Evolutionary conservation across 1,284 basidiomycete genomes (phyloP).

Genomic region (Cutaneotrichosporon cyanovorans): DNA sequence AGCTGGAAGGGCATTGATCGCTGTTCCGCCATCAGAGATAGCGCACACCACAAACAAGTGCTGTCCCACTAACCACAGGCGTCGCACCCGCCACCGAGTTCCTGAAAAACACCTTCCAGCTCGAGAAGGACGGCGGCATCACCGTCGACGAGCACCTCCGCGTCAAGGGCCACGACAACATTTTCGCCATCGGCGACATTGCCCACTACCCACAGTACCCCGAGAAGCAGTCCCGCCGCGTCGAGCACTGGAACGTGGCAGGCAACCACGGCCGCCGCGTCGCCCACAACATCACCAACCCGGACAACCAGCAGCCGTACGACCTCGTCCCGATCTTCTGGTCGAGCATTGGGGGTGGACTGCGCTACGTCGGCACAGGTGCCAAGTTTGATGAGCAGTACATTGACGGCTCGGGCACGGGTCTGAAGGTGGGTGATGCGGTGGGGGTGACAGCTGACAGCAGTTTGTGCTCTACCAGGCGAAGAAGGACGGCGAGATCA

Average conservation of each 20-base stretch:
- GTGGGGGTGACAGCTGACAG: not conserved
- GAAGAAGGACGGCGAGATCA: slow-evolving; percentile 66
- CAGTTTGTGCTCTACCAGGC: slow-evolving; percentile 82
- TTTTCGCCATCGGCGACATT: slow-evolving; percentile 88
- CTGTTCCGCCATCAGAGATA: no score
- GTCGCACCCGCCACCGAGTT: slow-evolving; percentile 78
- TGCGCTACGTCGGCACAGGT: slow-evolving; percentile 70
- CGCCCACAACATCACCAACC: slow-evolving; percentile 57
- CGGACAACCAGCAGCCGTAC: slow-evolving; percentile 42
- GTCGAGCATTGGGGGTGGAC: slow-evolving; percentile 63
- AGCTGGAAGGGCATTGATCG: no score
- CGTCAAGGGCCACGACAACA: slow-evolving; percentile 56
- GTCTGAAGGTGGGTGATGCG: slow-evolving; percentile 59
- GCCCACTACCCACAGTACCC: slow-evolving; percentile 66
- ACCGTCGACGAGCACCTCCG: slow-evolving; percentile 71
- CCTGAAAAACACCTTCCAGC: slow-evolving; percentile 56
- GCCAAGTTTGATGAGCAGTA: slow-evolving; percentile 62
- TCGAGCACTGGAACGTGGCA: slow-evolving; percentile 54
- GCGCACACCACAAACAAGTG: no score
- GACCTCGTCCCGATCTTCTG: slow-evolving; percentile 82
- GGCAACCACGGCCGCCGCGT: slow-evolving; percentile 78
- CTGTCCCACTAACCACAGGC: no score
- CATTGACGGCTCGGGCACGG: slow-evolving; percentile 65
- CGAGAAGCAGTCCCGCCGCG: slow-evolving; percentile 24
- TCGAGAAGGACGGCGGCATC: slow-evolving; percentile 74